Conservation (phyloP, 495 filamentous ascomycete genomes). For the Aspergillus kassunensis region DNA sequence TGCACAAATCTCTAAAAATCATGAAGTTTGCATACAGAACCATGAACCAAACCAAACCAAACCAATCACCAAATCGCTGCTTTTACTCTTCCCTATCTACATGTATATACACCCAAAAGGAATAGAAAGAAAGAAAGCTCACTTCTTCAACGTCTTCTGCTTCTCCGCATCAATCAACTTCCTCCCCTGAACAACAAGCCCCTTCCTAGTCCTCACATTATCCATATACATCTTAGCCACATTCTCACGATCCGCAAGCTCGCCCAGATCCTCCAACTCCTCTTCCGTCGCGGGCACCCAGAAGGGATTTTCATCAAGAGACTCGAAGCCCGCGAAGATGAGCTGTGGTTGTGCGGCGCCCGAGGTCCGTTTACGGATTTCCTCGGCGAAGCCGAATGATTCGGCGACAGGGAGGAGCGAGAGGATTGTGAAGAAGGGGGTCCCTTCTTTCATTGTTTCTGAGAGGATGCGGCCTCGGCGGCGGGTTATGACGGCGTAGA, state of each 20-base stretch:
- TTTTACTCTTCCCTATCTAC: no score
- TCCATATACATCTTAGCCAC: conserved; percentile 97
- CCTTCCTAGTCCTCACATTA: conserved; percentile 76
- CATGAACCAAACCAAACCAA: no score
- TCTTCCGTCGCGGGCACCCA: conserved; percentile 98
- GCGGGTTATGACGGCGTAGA: conserved; percentile 89
- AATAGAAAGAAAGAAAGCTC: neutral
- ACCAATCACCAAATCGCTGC: no score
- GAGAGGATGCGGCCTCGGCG: conserved; percentile 85
- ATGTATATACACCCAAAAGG: no score
- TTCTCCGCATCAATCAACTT: conserved; percentile 93
- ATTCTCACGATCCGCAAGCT: conserved; percentile 89
- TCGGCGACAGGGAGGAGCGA: conserved; percentile 86
- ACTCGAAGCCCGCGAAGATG: conserved; percentile 87
- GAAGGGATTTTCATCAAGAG: conserved; percentile 89
- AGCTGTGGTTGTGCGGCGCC: conserved; percentile 89
- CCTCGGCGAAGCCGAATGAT: conserved; percentile 91
- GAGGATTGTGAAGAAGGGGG: conserved; percentile 90
- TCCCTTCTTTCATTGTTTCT: conserved; percentile 90
- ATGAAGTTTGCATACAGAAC: no score
- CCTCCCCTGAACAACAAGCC: conserved; percentile 73
- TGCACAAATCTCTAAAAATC: no score
- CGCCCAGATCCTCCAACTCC: conserved; percentile 92
- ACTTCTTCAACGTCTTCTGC: conserved; percentile 98
- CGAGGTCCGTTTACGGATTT: conserved; percentile 90